These are phyloP conservation scores for Russula compacta DNA, from an alignment of 768 basidiomycete genomes.

Conservation along the genomic window DNA sequence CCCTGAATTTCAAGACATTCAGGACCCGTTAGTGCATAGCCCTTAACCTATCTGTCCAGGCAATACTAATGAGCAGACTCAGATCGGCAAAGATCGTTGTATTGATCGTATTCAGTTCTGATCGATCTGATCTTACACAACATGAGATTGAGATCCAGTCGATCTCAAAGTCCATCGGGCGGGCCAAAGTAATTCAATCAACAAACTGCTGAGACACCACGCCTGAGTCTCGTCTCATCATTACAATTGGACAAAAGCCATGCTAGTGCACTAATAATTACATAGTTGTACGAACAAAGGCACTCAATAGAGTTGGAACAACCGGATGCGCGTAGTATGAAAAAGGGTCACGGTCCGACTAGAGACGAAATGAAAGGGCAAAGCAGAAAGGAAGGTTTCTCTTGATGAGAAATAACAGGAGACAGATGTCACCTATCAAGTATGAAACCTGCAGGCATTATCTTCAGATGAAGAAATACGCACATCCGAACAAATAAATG, in stretches of 20 bases:
- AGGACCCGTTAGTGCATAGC: no score
- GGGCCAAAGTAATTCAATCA: neutral
- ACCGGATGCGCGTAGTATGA: neutral
- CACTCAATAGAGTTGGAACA: neutral
- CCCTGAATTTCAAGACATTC: neutral
- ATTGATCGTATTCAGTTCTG: neutral
- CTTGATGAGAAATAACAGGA: neutral
- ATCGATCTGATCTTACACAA: constrained; percentile 10
- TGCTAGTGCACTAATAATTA: constrained; percentile 6
- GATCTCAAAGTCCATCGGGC: constrained; percentile 2
- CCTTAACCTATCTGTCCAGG: no score
- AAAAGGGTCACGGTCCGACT: neutral
- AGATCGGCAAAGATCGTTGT: neutral
- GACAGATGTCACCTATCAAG: neutral
- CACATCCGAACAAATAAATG: neutral
- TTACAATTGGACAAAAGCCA: neutral
- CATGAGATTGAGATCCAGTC: constrained; percentile 1
- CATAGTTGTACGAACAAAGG: constrained; percentile 1
- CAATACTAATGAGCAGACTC: neutral
- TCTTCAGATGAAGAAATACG: neutral
- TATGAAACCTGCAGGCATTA: constrained; percentile 1
- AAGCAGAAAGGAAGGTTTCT: neutral
- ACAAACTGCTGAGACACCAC: neutral
- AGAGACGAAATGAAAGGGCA: neutral
- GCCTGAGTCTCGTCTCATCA: neutral